phyloP scores from a whole-genome alignment of 805 yeast species.

The Kuraishia piskuri region DNA sequence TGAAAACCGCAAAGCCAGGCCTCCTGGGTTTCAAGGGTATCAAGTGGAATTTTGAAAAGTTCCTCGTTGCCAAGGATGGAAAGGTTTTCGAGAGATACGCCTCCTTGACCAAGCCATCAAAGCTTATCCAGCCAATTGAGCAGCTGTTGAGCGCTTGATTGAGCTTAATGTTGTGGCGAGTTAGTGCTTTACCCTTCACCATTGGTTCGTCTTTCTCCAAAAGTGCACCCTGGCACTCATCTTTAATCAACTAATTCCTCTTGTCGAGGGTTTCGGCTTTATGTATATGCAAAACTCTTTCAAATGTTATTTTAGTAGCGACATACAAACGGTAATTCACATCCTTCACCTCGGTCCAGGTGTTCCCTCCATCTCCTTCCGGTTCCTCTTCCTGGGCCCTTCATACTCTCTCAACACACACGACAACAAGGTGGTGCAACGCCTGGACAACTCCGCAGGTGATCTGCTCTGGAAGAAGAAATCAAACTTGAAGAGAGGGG shows the following conservation, averaged over 20 bases:
- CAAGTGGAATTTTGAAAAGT: constrained; percentile 56
- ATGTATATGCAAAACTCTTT: no score
- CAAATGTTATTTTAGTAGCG: no score
- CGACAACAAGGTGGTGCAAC: constrained; percentile 72
- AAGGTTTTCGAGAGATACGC: constrained; percentile 43
- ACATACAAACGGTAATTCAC: no score
- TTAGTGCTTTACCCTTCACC: neutral
- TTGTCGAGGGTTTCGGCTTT: no score
- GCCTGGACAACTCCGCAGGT: constrained; percentile 67
- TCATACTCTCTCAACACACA: constrained; percentile 68
- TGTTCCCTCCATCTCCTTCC: neutral
- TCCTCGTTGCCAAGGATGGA: constrained; percentile 46
- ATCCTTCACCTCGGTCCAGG: neutral
- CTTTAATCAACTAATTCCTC: no score
- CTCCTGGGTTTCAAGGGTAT: constrained; percentile 63
- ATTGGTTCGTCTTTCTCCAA: neutral
- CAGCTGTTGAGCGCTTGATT: constrained; percentile 31
- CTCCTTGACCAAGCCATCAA: constrained; percentile 59
- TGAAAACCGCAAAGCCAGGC: constrained; percentile 55
- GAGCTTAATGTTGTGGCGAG: neutral
- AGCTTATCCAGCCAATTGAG: constrained; percentile 51
- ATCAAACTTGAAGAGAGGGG: constrained; percentile 78
- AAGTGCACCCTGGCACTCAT: no score
- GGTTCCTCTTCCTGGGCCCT: constrained; percentile 2
- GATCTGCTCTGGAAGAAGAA: constrained; percentile 80